A percentile compares a stretch with the other conserved stretches of the same genome.
phyloP scores from a whole-genome alignment of 352 stramenopile species.

The Phytophthora pluvialis region DNA sequence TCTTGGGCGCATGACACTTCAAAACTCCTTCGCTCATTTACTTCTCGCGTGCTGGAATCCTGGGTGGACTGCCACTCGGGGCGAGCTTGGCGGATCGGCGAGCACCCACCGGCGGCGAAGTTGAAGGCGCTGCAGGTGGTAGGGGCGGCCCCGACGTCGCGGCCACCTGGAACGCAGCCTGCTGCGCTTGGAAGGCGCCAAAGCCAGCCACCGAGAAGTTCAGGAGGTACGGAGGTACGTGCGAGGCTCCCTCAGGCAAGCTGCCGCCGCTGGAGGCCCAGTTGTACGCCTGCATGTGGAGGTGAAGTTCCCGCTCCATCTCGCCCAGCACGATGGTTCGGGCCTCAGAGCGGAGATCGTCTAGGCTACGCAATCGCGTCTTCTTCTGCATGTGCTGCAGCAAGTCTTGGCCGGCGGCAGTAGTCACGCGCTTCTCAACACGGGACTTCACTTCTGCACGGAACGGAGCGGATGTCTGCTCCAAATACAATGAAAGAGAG shows the following conservation, averaged over 20 bases:
- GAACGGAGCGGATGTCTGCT: slow-evolving; percentile 75
- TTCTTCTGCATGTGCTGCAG: slow-evolving; percentile 89
- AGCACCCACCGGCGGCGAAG: slow-evolving; percentile 24
- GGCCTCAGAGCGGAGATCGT: slow-evolving; percentile 70
- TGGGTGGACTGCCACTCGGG: slow-evolving; percentile 25
- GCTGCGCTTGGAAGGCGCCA: slow-evolving; percentile 63
- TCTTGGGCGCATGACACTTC: slow-evolving; percentile 18
- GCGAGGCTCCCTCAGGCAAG: slow-evolving; percentile 30
- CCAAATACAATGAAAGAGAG: slow-evolving; percentile 72
- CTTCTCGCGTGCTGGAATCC: slow-evolving; percentile 19
- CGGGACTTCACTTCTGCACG: slow-evolving; percentile 71
- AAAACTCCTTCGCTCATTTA: slow-evolving; percentile 22
- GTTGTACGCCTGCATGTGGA: slow-evolving; percentile 75
- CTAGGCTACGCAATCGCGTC: slow-evolving; percentile 71
- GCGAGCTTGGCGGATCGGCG: slow-evolving; percentile 21
- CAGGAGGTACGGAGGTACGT: slow-evolving; percentile 62
- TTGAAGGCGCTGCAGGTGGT: slow-evolving; percentile 31
- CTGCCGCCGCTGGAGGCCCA: slow-evolving; percentile 48
- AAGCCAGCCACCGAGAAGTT: slow-evolving; percentile 67
- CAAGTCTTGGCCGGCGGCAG: slow-evolving; percentile 72
- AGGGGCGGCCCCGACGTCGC: slow-evolving; percentile 29
- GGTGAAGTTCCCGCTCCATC: slow-evolving; percentile 77
- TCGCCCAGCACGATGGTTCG: slow-evolving; percentile 67
- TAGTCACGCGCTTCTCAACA: slow-evolving; percentile 81
- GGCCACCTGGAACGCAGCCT: slow-evolving; percentile 52